Evolutionary conservation across 208 protist genomes (phyloP).

Genomic region (Leishmania gerbilli): DNA sequence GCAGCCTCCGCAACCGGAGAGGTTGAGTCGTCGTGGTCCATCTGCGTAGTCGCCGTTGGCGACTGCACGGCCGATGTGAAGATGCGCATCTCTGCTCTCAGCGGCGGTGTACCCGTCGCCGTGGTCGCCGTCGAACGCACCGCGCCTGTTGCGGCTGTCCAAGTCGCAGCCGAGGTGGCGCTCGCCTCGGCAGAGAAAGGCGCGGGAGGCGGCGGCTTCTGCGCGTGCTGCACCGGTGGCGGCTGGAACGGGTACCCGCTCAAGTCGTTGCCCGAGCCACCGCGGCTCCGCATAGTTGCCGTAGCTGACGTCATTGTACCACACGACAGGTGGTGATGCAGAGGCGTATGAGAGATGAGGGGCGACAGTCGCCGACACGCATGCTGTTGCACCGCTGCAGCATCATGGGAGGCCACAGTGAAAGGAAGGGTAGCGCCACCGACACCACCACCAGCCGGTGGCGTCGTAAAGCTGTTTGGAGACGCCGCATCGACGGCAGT

Average conservation of each 20-base stretch:
- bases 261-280: slow-evolving; percentile 5
- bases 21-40: not conserved
- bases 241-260: not conserved
- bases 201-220: not conserved
- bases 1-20: not conserved
- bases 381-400: not conserved
- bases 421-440: not conserved
- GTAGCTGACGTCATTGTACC: not conserved
- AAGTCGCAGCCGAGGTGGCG: not conserved
- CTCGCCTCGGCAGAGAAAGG: not conserved
- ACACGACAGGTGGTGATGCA: not conserved
- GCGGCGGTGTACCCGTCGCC: not conserved
- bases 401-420: not conserved
- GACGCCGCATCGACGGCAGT: not conserved
- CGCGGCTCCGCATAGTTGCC: not conserved
- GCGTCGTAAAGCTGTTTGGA: slow-evolving; percentile 1
- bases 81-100: not conserved
- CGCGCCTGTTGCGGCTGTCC: not conserved
- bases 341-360: slow-evolving; percentile 2
- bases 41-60: not conserved
- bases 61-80: not conserved
- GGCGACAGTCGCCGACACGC: slow-evolving; percentile 10
- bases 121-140: not conserved
- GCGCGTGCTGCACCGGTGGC: not conserved
- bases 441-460: not conserved